phyloP scores from a whole-genome alignment of 371 early-diverging fungal species.

The Conidiobolus incongruus region DNA sequence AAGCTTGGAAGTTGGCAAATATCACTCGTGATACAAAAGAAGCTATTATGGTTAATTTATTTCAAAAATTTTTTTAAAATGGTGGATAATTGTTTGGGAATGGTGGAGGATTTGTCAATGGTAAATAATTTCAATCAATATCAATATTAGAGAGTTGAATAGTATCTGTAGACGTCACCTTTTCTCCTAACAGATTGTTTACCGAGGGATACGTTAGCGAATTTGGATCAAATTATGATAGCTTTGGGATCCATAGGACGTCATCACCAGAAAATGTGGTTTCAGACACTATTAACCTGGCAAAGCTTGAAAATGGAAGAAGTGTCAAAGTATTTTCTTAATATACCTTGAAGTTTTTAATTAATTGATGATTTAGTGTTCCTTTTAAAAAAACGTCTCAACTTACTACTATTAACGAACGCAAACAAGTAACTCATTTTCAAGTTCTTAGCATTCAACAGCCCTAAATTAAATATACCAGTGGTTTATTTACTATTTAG shows the following conservation, averaged over 20 bases:
- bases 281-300: slow-evolving; percentile 1
- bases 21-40: no score
- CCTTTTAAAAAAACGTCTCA: not conserved
- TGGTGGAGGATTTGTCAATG: no score
- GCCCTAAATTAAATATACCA: not conserved
- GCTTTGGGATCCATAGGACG: slow-evolving; percentile 1
- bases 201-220: not conserved
- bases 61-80: no score
- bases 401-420: not conserved
- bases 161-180: no score
- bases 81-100: no score
- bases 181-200: no score
- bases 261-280: not conserved
- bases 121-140: no score
- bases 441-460: not conserved
- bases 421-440: not conserved
- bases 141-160: no score
- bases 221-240: not conserved
- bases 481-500: not conserved
- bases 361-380: not conserved
- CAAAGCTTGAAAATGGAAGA: not conserved
- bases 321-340: not conserved
- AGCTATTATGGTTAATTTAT: no score
- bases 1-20: no score
- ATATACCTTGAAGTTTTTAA: not conserved